Conservation (phyloP, 106 monocot genomes). For the Dendrobium nobile region DNA sequence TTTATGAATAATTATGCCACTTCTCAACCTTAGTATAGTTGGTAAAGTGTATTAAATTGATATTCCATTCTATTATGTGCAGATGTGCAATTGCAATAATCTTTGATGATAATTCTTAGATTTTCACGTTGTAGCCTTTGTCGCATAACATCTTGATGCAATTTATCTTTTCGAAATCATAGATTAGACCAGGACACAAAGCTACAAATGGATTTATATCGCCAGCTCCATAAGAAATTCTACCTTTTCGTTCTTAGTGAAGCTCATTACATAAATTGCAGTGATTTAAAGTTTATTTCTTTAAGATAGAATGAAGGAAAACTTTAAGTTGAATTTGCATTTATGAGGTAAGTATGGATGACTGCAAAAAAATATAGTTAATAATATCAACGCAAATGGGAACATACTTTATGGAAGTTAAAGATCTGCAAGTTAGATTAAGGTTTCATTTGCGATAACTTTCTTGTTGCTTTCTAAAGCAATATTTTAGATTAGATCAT, state of each 20-base stretch:
- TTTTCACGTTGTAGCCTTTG: conserved; percentile 11
- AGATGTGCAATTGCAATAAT: conserved; percentile 5
- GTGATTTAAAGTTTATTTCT: too few species aligned
- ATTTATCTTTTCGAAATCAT: conserved; percentile 11
- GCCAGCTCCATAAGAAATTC: conserved; percentile 21
- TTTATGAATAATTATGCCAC: too few species aligned
- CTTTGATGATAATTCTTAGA: conserved; percentile 8
- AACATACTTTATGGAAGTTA: conserved; percentile 27
- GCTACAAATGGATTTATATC: conserved; percentile 15
- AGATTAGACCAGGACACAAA: conserved; percentile 9
- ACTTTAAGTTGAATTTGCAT: too few species aligned
- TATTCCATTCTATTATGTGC: neutral
- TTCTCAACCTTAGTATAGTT: too few species aligned
- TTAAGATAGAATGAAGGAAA: too few species aligned
- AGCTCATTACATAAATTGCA: conserved; percentile 12
- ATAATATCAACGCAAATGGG: conserved; percentile 24
- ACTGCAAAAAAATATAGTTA: too few species aligned
- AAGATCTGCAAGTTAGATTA: conserved; percentile 17
- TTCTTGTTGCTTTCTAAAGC: too few species aligned
- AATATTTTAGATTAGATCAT: too few species aligned
- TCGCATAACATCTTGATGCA: conserved; percentile 15
- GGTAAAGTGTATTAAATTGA: too few species aligned
- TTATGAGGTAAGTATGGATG: too few species aligned
- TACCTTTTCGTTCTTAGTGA: conserved; percentile 1
- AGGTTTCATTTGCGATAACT: too few species aligned